Evolutionary conservation across 2,329 filamentous ascomycete genomes (phyloP).

Genomic region (Cladosporium cucumerinum): DNA sequence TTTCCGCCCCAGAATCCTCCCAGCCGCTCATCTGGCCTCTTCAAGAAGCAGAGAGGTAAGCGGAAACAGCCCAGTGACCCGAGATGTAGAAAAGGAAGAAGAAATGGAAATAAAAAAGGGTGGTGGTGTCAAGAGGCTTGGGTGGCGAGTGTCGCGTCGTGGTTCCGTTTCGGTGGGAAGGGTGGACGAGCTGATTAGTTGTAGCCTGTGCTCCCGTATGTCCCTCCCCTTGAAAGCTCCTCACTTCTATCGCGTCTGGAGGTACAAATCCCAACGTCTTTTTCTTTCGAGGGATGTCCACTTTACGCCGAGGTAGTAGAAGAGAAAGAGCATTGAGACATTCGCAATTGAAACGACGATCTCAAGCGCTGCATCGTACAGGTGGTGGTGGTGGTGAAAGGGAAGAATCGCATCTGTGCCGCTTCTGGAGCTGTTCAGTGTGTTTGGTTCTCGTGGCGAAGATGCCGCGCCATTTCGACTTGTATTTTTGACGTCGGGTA

Average conservation of each 20-base stretch:
- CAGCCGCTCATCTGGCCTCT: not conserved
- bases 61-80: not conserved
- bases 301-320: conserved; percentile 11
- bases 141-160: not conserved
- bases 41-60: not conserved
- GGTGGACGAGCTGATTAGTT: conserved; percentile 10
- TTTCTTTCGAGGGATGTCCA: conserved; percentile 5
- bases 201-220: conserved; percentile 3
- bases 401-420: conserved; percentile 15
- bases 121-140: conserved; percentile 7
- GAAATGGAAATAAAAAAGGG: conserved; percentile 2
- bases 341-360: not conserved
- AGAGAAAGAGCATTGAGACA: conserved; percentile 5
- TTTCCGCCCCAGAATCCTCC: conserved; percentile 2
- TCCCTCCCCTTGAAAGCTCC: not conserved
- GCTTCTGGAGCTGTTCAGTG: conserved; percentile 8
- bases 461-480: conserved; percentile 10
- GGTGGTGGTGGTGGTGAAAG: not conserved
- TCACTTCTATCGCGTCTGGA: conserved; percentile 6
- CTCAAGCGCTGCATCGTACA: conserved; percentile 16
- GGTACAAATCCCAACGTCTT: not conserved
- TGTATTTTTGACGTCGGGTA: conserved; percentile 8
- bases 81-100: conserved; percentile 16
- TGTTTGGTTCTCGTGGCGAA: conserved; percentile 4
- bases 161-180: not conserved